Evolutionary conservation across 1,284 basidiomycete species (phyloP).

Genomic region (Ceratobasidium sp.): DNA sequence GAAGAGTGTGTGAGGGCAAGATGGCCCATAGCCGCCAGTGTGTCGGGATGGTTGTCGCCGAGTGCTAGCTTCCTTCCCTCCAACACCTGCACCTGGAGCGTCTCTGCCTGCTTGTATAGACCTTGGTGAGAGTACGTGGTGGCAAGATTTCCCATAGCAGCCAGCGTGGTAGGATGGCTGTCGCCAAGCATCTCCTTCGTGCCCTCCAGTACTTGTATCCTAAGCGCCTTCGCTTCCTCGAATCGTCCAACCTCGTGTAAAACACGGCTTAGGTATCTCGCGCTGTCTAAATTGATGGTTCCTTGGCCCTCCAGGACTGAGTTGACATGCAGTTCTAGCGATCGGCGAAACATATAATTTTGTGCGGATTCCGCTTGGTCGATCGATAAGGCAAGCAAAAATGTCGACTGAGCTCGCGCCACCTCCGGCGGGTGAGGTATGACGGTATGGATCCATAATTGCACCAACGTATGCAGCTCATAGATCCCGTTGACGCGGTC

Average conservation of each 20-base stretch:
- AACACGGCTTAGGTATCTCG: too few species aligned
- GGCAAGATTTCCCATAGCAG: too few species aligned
- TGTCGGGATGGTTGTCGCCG: too few species aligned
- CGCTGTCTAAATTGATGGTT: not conserved
- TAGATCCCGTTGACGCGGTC: not conserved
- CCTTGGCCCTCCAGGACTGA: not conserved
- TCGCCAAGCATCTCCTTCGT: too few species aligned
- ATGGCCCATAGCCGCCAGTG: too few species aligned
- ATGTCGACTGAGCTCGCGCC: not conserved
- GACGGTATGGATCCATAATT: not conserved
- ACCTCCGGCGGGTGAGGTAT: not conserved
- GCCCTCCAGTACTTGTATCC: not conserved
- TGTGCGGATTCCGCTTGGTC: not conserved
- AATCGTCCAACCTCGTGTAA: constrained; percentile 3
- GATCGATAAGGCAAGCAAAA: not conserved
- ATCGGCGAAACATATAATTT: not conserved
- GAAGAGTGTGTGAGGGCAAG: not conserved
- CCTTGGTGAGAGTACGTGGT: too few species aligned
- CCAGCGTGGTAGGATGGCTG: too few species aligned
- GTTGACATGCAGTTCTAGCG: not conserved
- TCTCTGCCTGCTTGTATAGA: too few species aligned
- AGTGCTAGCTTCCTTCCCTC: too few species aligned
- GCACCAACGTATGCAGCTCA: not conserved
- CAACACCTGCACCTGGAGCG: too few species aligned
- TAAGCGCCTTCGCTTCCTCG: constrained; percentile 7